Percentiles rank a stretch among this genome's conserved stretches.
These are phyloP conservation scores for Beta macrorhiza DNA, from an alignment of 179 eudicot species.

Conservation along the genomic window DNA sequence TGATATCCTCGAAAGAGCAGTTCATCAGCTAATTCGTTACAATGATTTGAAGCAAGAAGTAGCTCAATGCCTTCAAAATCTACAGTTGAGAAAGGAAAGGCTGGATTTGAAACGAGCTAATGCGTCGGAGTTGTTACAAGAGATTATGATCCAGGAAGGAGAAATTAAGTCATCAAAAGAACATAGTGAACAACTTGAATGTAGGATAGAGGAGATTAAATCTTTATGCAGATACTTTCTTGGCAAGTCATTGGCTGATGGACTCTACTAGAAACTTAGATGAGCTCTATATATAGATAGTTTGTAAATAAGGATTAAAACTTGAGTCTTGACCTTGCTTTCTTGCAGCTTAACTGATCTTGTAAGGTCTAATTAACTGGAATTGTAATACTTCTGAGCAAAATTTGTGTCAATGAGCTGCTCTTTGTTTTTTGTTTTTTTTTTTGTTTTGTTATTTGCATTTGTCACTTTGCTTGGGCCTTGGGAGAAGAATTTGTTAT, in stretches of 20 bases:
- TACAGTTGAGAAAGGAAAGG: neutral
- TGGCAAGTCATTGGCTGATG: slow-evolving; percentile 17
- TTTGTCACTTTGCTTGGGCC: no score
- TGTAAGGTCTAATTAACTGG: neutral
- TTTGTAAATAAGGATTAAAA: no score
- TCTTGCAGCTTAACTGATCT: neutral
- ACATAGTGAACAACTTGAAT: neutral
- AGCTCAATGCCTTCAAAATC: neutral
- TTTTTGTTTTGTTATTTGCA: no score
- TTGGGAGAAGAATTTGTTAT: no score
- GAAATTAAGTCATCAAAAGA: neutral
- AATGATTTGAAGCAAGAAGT: slow-evolving; percentile 10
- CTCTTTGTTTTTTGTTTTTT: no score
- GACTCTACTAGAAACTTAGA: slow-evolving; percentile 8
- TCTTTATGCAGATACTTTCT: slow-evolving; percentile 9
- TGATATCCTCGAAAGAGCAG: slow-evolving; percentile 16
- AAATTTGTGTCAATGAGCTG: neutral
- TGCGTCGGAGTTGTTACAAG: neutral
- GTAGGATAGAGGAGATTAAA: neutral
- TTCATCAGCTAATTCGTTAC: slow-evolving; percentile 2
- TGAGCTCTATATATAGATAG: no score
- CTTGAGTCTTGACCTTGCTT: neutral
- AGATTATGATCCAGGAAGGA: neutral
- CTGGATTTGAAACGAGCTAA: neutral
- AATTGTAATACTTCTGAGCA: neutral